Base-by-base conservation (phyloP, 2,329 filamentous ascomycete species). In the Rhynchosporium agropyri region DNA sequence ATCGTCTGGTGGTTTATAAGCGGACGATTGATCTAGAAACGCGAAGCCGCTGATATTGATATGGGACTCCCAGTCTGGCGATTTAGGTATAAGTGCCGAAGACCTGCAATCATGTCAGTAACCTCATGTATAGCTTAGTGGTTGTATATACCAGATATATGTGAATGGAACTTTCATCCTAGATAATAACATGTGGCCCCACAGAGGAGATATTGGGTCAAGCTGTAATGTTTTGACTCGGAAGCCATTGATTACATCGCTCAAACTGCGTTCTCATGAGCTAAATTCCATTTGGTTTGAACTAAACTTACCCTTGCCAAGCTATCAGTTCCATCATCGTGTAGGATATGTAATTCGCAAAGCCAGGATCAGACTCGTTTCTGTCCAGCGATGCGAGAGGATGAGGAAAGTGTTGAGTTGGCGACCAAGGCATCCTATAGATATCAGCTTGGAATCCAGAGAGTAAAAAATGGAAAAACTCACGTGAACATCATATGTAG, bases 401-500 rank as follows among this genome's bases (percentile, higher is more conserved):
- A 72, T 93, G 90, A 0, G 68, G 68, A 28, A 70, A 70, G 4
- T 83, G 79, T 69, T 88, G 85, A 0, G 87, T 90, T 0, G 87
- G 83, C 4, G 85, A 85, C 81, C 86, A 90, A 1, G 87, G 87
- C 86, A 90, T 89, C 10, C 64, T 66, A 54, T 3, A 90, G 1
- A 89, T 87, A 71, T 94, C 90, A 48, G 90, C 90, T 58, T 90
- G 49, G 20, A 36, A 13, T 13, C 28, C 9, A 6, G 15, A 31
- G 40, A 31, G 40, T 12, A 6, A n/a, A 33, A 9, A 7, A 1
- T 46, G 4, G 13, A 6, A 7, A 10, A 13, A 81, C 87, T 75
- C 79, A 90, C 84, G 92, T 97, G 77, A 96, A 97, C 90, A 96
- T 96, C 76, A 96, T 85, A 70, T 92, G 89, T 8, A 92, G 73